Conservation (phyloP, 345 rosid genomes). For the Fremontodendron californicum region DNA sequence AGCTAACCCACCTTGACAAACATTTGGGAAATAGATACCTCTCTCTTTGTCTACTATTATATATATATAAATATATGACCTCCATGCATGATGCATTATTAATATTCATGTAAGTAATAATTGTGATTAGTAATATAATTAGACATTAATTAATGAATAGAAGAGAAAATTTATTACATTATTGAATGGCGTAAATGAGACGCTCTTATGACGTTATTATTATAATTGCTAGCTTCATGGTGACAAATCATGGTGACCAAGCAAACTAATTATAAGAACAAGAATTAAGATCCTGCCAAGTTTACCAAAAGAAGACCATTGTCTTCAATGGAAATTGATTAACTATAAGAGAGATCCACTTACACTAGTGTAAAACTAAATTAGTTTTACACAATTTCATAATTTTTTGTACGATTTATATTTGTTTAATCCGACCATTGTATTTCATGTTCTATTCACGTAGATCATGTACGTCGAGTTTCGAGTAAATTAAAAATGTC, state of each 20-base stretch:
- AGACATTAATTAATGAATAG: not conserved
- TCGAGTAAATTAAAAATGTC: no score
- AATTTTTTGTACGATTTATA: no score
- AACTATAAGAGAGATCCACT: no score
- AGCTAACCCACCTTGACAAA: constrained; percentile 27
- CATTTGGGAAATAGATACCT: constrained; percentile 16
- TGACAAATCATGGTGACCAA: constrained; percentile 1
- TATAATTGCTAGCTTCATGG: not conserved
- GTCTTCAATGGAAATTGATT: not conserved
- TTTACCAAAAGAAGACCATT: not conserved
- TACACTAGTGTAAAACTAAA: no score
- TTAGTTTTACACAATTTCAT: no score
- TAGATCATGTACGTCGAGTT: no score
- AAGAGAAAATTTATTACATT: not conserved
- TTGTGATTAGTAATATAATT: not conserved
- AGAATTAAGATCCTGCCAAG: not conserved
- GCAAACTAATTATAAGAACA: not conserved
- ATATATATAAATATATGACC: not conserved
- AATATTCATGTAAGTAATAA: not conserved
- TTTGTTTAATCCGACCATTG: no score
- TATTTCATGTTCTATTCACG: no score
- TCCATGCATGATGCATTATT: constrained; percentile 2
- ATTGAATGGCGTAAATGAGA: not conserved
- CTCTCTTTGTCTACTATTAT: not conserved
- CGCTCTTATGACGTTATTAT: not conserved